Conservation (phyloP, 1,139 yeast species). For the Kodamaea sp. region DNA sequence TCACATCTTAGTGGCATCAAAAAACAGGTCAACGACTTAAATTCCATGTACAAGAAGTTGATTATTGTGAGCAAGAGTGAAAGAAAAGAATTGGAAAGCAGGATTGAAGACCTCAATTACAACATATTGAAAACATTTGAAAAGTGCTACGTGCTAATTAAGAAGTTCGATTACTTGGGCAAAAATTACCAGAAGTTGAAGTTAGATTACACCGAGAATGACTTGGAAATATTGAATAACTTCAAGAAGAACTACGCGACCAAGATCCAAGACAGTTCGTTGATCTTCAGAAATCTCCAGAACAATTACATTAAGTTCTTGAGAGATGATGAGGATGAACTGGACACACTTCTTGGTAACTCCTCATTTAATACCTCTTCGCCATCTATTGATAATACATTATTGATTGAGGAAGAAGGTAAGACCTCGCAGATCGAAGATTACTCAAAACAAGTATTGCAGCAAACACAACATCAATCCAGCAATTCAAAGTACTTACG, state of each 20-base stretch:
- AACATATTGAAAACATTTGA: slow-evolving; percentile 74
- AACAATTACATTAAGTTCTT: slow-evolving; percentile 80
- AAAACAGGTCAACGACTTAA: slow-evolving; percentile 55
- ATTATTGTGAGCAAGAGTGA: slow-evolving; percentile 86
- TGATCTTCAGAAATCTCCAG: slow-evolving; percentile 81
- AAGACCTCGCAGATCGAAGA: slow-evolving; percentile 22
- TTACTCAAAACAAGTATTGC: slow-evolving; percentile 42
- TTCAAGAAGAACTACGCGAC: slow-evolving; percentile 83
- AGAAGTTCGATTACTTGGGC: slow-evolving; percentile 59
- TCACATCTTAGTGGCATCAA: slow-evolving; percentile 52
- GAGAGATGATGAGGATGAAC: slow-evolving; percentile 66
- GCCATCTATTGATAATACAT: slow-evolving; percentile 16
- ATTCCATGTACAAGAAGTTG: slow-evolving; percentile 74
- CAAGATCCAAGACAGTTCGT: slow-evolving; percentile 75
- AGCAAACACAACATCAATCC: slow-evolving; percentile 43
- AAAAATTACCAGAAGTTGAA: slow-evolving; percentile 35
- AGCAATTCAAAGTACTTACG: slow-evolving; percentile 49
- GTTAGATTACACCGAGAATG: slow-evolving; percentile 45
- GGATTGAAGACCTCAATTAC: slow-evolving; percentile 74
- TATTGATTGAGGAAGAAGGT: slow-evolving; percentile 46
- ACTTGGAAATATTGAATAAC: slow-evolving; percentile 69
- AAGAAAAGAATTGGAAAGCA: slow-evolving; percentile 63
- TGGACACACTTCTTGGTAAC: slow-evolving; percentile 22
- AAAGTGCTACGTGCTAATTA: slow-evolving; percentile 72
- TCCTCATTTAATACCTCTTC: slow-evolving; percentile 4